Percentiles rank a stretch among this genome's conserved stretches.
These are phyloP conservation scores for Fonsecaea nubica DNA, from an alignment of 2,329 filamentous ascomycete genomes.

Conservation along the genomic window DNA sequence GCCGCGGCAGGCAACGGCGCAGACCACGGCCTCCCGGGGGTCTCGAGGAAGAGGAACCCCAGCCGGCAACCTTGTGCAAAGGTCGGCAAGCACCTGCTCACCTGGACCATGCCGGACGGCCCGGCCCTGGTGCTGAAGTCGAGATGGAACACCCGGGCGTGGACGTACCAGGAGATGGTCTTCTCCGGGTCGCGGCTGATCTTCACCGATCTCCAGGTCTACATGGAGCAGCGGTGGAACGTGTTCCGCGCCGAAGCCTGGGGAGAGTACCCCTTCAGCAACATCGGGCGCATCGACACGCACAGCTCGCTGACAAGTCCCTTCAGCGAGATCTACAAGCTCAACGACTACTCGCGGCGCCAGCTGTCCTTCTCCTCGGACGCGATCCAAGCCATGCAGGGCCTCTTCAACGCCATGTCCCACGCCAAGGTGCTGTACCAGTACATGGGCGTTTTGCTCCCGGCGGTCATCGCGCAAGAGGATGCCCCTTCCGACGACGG, in stretches of 20 bases:
- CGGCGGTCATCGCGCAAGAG: not conserved
- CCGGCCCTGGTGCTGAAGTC: not conserved
- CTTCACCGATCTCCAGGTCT: constrained; percentile 44
- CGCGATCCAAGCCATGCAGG: not conserved
- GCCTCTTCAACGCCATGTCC: not conserved
- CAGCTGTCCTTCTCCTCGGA: not conserved
- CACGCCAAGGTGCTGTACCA: not conserved
- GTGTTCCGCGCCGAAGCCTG: not conserved
- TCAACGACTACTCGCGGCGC: constrained; percentile 6
- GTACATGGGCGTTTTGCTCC: not conserved
- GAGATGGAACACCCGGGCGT: constrained; percentile 37
- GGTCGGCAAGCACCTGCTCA: constrained; percentile 1
- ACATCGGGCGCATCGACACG: not conserved
- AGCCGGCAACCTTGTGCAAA: not conserved
- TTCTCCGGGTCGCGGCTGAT: constrained; percentile 43
- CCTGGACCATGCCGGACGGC: constrained; percentile 2
- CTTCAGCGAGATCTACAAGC: constrained; percentile 2
- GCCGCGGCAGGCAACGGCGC: constrained; percentile 45
- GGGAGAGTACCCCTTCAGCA: constrained; percentile 4
- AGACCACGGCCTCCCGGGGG: constrained; percentile 48
- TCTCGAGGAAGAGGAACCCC: constrained; percentile 5
- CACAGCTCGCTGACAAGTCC: not conserved
- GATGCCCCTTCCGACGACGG: not conserved
- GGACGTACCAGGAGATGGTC: constrained; percentile 48
- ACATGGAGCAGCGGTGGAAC: constrained; percentile 39